Base-by-base conservation (phyloP, 73 alveolate genomes). In the Breviolum minutum region DNA sequence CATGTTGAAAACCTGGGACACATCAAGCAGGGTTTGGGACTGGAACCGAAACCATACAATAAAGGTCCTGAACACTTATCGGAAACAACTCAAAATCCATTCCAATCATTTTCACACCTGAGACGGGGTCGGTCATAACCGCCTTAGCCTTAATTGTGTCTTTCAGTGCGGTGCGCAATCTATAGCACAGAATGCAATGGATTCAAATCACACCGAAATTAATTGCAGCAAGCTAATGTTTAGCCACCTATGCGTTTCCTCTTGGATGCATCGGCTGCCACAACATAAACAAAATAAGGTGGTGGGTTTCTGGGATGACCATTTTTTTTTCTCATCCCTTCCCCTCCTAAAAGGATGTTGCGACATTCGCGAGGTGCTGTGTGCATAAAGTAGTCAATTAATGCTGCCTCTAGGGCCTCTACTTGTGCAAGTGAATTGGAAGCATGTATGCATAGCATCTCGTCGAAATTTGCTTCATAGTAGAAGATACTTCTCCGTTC, bases 401-500 rank as follows among this genome's bases (percentile, higher is more conserved):
- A 48, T 27, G 32, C 11, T 40, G 89, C 89, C 69, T 80, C 89
- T 48, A 80, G 48, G 70, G 89, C 89, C 22, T 80, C 89, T 40
- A 80, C 69, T 80, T 77, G 86, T 77, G 86, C 86, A 77, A 77
- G 86, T 77, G 86, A 77, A 77, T 29, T 77, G 22, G 63, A 40
- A 80, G 89, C 64, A 48, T 80, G 89, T 7, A 80, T 80, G 89
- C 89, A 80, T 8, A 64, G 22, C 89, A 80, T 80, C 69, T 80
- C 89, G 48, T 80, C 89, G 30, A 40, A 80, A 20, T 80, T 80
- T 29, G 89, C 89, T 12, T 80, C 89, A 19, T 80, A 80, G 69
- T 80, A 80, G 68, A 19, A 80, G 29, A 8, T 30, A 48, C 32
- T 68, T 12, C 89, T 77, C 63, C 86, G 86, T 20, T 77, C 86